Evolutionary conservation across 441 rosid species (phyloP).

Genomic region (Pelargonium myrrhifolium): DNA sequence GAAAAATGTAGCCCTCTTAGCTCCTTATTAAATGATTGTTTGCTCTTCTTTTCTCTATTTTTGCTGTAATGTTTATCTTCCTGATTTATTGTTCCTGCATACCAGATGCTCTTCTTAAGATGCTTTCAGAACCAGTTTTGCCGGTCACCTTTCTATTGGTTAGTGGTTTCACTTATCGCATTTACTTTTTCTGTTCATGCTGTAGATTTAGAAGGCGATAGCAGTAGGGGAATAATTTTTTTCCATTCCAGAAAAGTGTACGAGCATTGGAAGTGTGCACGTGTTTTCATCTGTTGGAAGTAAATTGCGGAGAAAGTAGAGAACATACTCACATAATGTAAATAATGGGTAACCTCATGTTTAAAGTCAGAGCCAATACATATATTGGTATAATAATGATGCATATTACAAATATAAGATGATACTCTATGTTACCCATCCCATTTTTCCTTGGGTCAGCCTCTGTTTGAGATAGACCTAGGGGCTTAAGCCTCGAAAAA

Average conservation of each 20-base stretch:
- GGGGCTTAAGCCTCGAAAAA: background rate
- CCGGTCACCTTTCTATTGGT: constrained; percentile 1
- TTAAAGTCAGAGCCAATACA: too few species aligned
- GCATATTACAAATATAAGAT: background rate
- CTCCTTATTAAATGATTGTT: background rate
- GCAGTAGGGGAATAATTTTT: background rate
- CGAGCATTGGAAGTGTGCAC: background rate
- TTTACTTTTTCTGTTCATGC: background rate
- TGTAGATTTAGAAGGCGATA: background rate
- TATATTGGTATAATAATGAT: background rate
- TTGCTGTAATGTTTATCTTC: background rate
- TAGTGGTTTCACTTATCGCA: background rate
- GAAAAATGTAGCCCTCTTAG: background rate
- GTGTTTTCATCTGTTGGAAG: background rate
- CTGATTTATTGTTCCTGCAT: background rate
- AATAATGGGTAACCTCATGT: too few species aligned
- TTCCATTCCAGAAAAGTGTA: background rate
- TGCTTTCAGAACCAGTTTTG: background rate
- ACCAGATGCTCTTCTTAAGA: background rate
- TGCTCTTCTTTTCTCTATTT: background rate
- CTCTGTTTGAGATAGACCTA: background rate
- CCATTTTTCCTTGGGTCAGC: background rate
- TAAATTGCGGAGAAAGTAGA: background rate
- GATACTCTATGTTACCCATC: background rate
- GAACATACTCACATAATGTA: too few species aligned